Percentiles rank a stretch among this genome's conserved stretches.
phyloP scores from a whole-genome alignment of 495 filamentous ascomycete species.

The Aspergillus campestris region DNA sequence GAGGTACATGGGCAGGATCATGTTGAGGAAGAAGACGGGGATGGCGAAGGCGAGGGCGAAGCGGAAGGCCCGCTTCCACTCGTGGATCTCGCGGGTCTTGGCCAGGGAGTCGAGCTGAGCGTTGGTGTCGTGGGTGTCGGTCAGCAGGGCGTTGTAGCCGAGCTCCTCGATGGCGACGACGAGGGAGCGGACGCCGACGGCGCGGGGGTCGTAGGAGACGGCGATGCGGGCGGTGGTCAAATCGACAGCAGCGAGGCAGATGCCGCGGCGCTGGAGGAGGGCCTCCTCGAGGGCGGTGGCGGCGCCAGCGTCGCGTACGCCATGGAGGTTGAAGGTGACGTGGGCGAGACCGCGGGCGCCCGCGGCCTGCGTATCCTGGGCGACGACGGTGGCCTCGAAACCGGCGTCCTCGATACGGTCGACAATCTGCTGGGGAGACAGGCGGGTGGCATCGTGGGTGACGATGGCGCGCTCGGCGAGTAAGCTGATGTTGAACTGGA shows the following conservation, averaged over 20 bases:
- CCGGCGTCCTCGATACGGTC: constrained; percentile 64
- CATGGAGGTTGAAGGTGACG: constrained; percentile 76
- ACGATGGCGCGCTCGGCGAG: constrained; percentile 88
- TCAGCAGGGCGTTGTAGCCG: constrained; percentile 80
- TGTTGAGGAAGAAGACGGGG: constrained; percentile 87
- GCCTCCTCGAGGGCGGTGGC: constrained; percentile 64
- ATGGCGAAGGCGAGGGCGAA: constrained; percentile 72
- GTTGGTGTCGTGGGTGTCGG: constrained; percentile 91
- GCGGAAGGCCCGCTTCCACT: constrained; percentile 77
- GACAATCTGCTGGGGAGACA: constrained; percentile 63
- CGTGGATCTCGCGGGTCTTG: constrained; percentile 91
- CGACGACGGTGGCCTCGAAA: constrained; percentile 74
- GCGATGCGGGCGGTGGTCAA: constrained; percentile 57
- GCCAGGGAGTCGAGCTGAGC: constrained; percentile 92
- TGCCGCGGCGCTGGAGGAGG: constrained; percentile 56
- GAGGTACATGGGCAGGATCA: constrained; percentile 77
- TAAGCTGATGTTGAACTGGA: constrained; percentile 87
- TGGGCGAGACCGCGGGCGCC: constrained; percentile 32
- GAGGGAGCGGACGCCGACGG: constrained; percentile 70
- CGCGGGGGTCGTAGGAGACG: constrained; percentile 59
- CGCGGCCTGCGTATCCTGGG: constrained; percentile 30
- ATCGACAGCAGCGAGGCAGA: constrained; percentile 64
- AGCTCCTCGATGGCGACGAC: constrained; percentile 73
- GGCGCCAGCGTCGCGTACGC: constrained; percentile 58
- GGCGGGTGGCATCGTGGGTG: constrained; percentile 63